Base-by-base conservation (phyloP, 1,284 basidiomycete genomes). In the Acaromyces ingoldii region DNA sequence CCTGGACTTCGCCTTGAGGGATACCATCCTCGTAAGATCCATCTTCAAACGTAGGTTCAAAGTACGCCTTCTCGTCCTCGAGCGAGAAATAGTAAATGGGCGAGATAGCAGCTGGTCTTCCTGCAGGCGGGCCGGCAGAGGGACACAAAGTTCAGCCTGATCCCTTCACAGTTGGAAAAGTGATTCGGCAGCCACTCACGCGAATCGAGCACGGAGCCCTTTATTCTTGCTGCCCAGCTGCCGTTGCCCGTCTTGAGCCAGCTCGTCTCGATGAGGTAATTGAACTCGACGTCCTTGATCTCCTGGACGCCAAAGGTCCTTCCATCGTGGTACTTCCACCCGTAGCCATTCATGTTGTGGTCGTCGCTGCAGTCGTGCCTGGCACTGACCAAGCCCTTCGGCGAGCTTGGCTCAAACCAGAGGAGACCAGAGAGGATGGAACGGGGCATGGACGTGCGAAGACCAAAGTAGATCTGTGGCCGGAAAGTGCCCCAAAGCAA, bases 401-500 rank as follows among this genome's bases (percentile, higher is more conserved):
- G 62, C 25, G 60, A 43, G n/a, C 69, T 57, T 15, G 72, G 68
- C 21, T 28, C 36, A 40, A 60, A 58, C 91, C 91, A 96, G 76
- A 92, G 83, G 36, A 96, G 81, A 31, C 91, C 92, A 2, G 87
- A 88, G 84, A 92, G 83, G 25, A 95, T 81, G 11, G 89, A 90
- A 63, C 89, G 83, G 1, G 91, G 88, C 55, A 89, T 78, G 39
- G 85, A 82, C 19, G 91, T 88, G 40, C 89, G 80, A 48, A 96
- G 78, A 26, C 91, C 91, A 77, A 96, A 93, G 79, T 95, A 96
- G 26, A 95, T 81, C 69, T 90, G 89, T 1, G 91, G 89, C 34
- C 91, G 81, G 74, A 92, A 95, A 0, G 87, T 80, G 2, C 90
- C 90, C 91, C 91, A 95, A 63, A 90, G 76, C n/a, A 90, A 76